Evolutionary conservation across 2,329 filamentous ascomycete genomes (phyloP), one percentile per base, ranked within the genome.

Genomic region (Fusarium phyllophilum): DNA sequence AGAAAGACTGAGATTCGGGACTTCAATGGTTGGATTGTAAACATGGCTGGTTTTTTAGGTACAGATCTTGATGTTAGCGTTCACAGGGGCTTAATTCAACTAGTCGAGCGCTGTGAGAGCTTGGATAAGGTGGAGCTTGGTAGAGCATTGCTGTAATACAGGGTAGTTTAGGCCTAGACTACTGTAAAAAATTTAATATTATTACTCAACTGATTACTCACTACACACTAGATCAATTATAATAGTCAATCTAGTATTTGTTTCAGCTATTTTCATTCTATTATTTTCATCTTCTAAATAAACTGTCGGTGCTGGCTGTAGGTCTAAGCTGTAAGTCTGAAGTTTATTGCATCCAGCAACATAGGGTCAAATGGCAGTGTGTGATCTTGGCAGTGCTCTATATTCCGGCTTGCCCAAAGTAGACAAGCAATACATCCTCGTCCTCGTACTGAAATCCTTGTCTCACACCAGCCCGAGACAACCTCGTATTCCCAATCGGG

Each of bases 311-410:
- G 13, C 8, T 14, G 4, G 2, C 14, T 15, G 4, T 15, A 41
- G 0, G 12, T 41, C 14, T 10, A 0, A 24, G 6, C 8, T 24
- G 8, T 4, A 41, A 10, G 15, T 5, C 12, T n/a, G 8, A 14
- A 15, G 0, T 4, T 15, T 41, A 15, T 13, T 9, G 22, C 14
- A n/a, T 5, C 8, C 0, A 15, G 2, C 8, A 5, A n/a, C 39
- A 9, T 6, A 15, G 13, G 3, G 13, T 15, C 5, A 0, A 41
- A n/a, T 24, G 0, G 0, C 0, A 4, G 3, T 42, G 14, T 22
- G n/a, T 17, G 22, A 0, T 4, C 4, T 2, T 8, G 9, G 0
- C 4, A 17, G 4, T 5, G 1, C 4, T 3, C 6, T 3, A 8
- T 31, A 12, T 22, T 20, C 9, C 22, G 8, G 15, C 22, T n/a